These are phyloP conservation scores for Sporisorium iseilematis-ciliati DNA, from an alignment of 1,284 basidiomycete species.

Conservation along the genomic window DNA sequence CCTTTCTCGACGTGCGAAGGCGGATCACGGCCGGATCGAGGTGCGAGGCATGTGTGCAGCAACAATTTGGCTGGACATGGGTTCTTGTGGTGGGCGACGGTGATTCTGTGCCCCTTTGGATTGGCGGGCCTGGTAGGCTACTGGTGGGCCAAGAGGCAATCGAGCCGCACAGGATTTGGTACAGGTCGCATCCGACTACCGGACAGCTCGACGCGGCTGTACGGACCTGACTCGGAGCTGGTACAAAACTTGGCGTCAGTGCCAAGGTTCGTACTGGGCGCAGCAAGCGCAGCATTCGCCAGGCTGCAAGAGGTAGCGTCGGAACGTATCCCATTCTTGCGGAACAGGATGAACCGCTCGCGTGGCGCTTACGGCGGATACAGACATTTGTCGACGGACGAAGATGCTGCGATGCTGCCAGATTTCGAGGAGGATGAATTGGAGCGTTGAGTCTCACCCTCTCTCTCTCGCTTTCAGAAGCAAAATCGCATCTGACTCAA, in stretches of 20 bases:
- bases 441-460: conserved; percentile 25
- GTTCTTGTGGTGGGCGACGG: conserved; percentile 63
- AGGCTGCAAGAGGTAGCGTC: conserved; percentile 36
- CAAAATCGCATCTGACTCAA: background rate
- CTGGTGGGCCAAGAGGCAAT: conserved; percentile 74
- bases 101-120: conserved; percentile 55
- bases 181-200: conserved; percentile 43
- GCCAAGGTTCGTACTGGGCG: conserved; percentile 47
- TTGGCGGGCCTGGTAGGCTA: conserved; percentile 56
- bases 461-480: conserved; percentile 2
- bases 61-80: conserved; percentile 53
- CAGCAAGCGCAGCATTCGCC: conserved; percentile 38
- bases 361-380: conserved; percentile 61
- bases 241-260: conserved; percentile 72
- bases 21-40: conserved; percentile 62
- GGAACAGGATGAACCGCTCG: conserved; percentile 24
- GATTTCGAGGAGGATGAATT: conserved; percentile 65
- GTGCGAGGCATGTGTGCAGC: conserved; percentile 56
- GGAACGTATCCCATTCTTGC: conserved; percentile 54
- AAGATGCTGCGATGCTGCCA: conserved; percentile 65
- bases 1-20: conserved; percentile 63
- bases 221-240: conserved; percentile 75
- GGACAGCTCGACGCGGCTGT: conserved; percentile 56
- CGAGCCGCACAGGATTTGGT: conserved; percentile 2
- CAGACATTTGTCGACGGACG: conserved; percentile 62